phyloP scores from a whole-genome alignment of 2,329 filamentous ascomycete species.

The Microsporum audouinii region DNA sequence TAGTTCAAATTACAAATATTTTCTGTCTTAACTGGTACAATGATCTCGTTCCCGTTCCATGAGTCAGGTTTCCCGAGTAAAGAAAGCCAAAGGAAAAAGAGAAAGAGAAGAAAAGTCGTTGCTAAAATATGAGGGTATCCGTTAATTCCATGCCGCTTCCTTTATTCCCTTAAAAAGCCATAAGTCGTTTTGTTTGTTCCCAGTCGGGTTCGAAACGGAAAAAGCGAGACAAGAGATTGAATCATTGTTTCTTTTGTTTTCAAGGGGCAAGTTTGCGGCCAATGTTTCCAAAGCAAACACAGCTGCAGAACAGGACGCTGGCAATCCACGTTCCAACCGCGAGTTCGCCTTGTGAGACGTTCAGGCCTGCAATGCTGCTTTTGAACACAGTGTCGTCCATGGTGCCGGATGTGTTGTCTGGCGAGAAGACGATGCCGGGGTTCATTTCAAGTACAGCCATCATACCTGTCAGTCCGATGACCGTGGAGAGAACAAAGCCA shows the following conservation, averaged over 20 bases:
- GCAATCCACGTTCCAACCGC: constrained; percentile 72
- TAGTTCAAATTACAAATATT: not conserved
- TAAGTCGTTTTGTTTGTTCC: not conserved
- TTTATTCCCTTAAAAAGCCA: not conserved
- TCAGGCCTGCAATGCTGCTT: constrained; percentile 36
- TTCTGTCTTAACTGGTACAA: not conserved
- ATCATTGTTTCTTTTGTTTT: not conserved
- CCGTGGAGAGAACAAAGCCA: constrained; percentile 67
- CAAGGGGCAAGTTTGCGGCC: constrained; percentile 53
- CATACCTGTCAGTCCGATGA: constrained; percentile 64
- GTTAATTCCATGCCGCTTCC: not conserved
- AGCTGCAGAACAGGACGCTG: constrained; percentile 88
- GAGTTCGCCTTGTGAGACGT: constrained; percentile 30
- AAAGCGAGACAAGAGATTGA: not conserved
- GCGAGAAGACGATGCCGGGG: constrained; percentile 64
- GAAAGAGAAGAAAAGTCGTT: not conserved
- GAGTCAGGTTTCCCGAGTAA: not conserved
- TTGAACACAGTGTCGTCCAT: constrained; percentile 16
- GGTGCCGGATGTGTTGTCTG: constrained; percentile 37
- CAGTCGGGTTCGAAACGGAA: not conserved
- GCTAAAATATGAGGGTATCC: not conserved
- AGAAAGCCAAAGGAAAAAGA: not conserved
- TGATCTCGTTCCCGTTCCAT: not conserved
- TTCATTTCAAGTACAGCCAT: constrained; percentile 61
- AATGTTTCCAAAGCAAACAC: constrained; percentile 92